Base-by-base conservation (phyloP, 2,329 filamentous ascomycete species). In the Colletotrichum endophyticum region DNA sequence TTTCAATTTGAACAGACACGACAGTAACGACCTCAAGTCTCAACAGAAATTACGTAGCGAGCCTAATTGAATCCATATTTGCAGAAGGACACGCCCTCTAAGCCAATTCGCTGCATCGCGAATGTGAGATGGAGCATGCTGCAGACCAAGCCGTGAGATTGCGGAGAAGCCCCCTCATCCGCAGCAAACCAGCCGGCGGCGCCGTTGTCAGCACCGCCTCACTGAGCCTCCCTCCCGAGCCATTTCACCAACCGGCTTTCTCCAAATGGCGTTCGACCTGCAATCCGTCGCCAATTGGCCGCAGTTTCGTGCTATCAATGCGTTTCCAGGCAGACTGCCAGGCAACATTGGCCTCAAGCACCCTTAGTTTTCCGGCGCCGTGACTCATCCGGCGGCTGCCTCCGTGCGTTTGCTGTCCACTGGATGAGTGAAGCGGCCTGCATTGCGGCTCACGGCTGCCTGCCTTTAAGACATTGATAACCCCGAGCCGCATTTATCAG, bases 141-240 rank as follows among this genome's bases (percentile, higher is more conserved):
- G n/a, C 32, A 59, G 27, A 27, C 25, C 30, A 25, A 64, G 62
- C 62, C 19, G 32, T 25, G 62, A 64, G 62, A 64, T 39, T 44
- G 62, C 34, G 62, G 62, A 64, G 62, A 39, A 36, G 57, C 19
- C 57, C n/a, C 44, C 32, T 15, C 59, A 16, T 56, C 66, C 72
- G 59, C 72, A 66, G 72, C 67, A 59, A 6, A 22, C 32, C 25
- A n/a, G n/a, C 30, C 22, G 73, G 62, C 69, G 73, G 49, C 22
- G 73, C 73, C 56, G 56, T 16, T n/a, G 44, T 27, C 13, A 72
- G 68, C 73, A 72, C 73, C 61, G 73, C 68, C 68, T 67, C 73
- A 63, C 36, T 32, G 30, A 61, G 73, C 62, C 73, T 67, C 68
- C 19, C 59, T 19, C 19, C n/a, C 19, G 22, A 70, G 44, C 57